Conservation (phyloP, 495 filamentous ascomycete species). For the Tuber microsphaerosporum region DNA sequence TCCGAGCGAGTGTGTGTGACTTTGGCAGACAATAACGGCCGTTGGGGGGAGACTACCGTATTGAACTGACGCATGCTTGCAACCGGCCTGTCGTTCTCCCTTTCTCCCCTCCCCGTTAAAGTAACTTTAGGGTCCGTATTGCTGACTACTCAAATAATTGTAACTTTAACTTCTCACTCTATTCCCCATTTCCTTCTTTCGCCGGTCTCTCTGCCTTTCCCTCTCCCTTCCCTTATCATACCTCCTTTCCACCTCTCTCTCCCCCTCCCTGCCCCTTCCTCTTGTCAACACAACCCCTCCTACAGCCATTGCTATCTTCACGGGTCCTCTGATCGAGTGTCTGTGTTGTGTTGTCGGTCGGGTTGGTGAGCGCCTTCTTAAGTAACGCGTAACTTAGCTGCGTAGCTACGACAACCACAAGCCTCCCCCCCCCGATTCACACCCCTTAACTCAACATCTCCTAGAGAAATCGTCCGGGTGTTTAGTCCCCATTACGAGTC, state of each 20-base stretch:
- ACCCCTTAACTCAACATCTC: conserved; percentile 10
- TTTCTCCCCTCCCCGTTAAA: conserved; percentile 9
- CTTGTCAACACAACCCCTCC: conserved; percentile 18
- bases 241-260: conserved; percentile 5
- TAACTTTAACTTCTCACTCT: conserved; percentile 6
- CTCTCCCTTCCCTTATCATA: conserved; percentile 6
- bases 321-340: conserved; percentile 11
- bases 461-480: not conserved
- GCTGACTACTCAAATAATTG: conserved; percentile 6
- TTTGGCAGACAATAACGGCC: not conserved
- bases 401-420: conserved; percentile 3
- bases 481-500: not conserved
- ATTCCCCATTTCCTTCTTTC: conserved; percentile 15
- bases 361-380: conserved; percentile 30
- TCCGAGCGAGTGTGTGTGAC: not conserved
- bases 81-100: conserved; percentile 22
- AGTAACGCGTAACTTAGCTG: conserved; percentile 19
- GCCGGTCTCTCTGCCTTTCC: conserved; percentile 6
- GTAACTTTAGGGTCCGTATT: not conserved
- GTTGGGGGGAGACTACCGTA: not conserved
- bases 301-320: conserved; percentile 12
- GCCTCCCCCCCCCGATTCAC: not conserved
- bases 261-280: conserved; percentile 9
- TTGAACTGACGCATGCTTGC: not conserved
- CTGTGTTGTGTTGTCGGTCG: conserved; percentile 26